These are phyloP conservation scores for Fusarium duplospermum DNA, from an alignment of 2,329 filamentous ascomycete genomes.

Conservation along the genomic window DNA sequence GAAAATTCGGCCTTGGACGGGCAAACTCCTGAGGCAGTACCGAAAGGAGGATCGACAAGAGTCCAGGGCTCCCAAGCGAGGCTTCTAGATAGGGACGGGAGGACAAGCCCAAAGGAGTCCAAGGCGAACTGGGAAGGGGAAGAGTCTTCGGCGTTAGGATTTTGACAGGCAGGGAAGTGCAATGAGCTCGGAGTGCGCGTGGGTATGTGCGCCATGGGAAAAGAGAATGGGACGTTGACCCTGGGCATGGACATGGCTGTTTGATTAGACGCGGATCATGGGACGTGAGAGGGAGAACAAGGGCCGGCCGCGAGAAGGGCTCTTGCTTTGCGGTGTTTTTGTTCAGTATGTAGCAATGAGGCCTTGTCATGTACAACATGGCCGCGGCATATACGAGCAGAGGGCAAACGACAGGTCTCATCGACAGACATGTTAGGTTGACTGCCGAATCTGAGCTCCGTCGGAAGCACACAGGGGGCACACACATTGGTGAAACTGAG, in stretches of 20 bases:
- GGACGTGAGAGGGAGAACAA: conserved; percentile 23
- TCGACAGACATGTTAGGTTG: conserved; percentile 9
- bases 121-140: background rate
- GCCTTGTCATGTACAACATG: background rate
- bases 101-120: background rate
- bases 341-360: background rate
- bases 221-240: conserved; percentile 1
- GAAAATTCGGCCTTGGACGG: conserved; percentile 2
- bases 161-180: conserved; percentile 27
- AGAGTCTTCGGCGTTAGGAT: conserved; percentile 13
- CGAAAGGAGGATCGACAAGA: conserved; percentile 40
- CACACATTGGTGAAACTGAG: conserved; percentile 25
- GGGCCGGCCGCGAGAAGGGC: conserved; percentile 10
- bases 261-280: conserved; percentile 38
- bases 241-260: conserved; percentile 23
- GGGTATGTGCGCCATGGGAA: conserved; percentile 17
- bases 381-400: conserved; percentile 18
- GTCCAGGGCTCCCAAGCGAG: conserved; percentile 16
- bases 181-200: conserved; percentile 11
- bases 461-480: background rate
- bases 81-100: conserved; percentile 13
- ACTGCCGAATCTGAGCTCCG: background rate
- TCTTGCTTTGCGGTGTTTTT: background rate
- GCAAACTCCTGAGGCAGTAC: conserved; percentile 23
- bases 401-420: conserved; percentile 22